These are phyloP conservation scores for Calonectria pseudoreteaudii DNA, from an alignment of 2,329 filamentous ascomycete genomes.

Conservation along the genomic window DNA sequence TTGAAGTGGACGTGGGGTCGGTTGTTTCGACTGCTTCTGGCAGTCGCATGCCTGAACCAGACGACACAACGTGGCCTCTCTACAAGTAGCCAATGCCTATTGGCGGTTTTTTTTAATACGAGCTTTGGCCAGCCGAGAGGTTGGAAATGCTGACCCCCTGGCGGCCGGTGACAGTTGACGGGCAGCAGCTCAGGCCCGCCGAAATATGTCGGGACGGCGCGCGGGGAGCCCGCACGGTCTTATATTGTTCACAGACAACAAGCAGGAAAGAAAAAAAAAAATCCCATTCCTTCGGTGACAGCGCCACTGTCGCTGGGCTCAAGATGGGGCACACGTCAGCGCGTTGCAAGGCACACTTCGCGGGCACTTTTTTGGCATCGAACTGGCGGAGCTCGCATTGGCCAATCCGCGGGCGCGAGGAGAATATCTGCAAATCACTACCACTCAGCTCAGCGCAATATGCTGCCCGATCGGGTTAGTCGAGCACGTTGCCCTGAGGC, in stretches of 20 bases:
- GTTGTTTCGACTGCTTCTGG: neutral
- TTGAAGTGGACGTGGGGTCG: neutral
- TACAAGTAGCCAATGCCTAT: neutral
- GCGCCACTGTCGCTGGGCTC: neutral
- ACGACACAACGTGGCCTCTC: no score
- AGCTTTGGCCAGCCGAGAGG: neutral
- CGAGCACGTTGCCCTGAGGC: neutral
- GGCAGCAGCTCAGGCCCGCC: neutral
- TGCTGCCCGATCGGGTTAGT: neutral
- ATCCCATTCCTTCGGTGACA: neutral
- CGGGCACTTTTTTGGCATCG: conserved; percentile 1
- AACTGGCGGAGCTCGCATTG: neutral
- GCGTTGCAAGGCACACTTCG: conserved; percentile 1
- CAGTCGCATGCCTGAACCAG: neutral
- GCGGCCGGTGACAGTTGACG: neutral
- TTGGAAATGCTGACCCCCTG: neutral
- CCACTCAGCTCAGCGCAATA: conserved; percentile 5
- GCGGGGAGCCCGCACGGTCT: neutral
- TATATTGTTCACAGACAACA: neutral
- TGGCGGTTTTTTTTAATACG: neutral
- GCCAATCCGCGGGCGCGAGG: neutral
- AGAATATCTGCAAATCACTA: neutral
- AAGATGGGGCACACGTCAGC: neutral
- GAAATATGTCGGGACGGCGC: neutral
- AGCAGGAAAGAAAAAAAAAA: no score